Percentiles rank a stretch among this genome's conserved stretches.
Conservation (phyloP, 2,329 filamentous ascomycete genomes). For the Aspergillus clavatus region DNA sequence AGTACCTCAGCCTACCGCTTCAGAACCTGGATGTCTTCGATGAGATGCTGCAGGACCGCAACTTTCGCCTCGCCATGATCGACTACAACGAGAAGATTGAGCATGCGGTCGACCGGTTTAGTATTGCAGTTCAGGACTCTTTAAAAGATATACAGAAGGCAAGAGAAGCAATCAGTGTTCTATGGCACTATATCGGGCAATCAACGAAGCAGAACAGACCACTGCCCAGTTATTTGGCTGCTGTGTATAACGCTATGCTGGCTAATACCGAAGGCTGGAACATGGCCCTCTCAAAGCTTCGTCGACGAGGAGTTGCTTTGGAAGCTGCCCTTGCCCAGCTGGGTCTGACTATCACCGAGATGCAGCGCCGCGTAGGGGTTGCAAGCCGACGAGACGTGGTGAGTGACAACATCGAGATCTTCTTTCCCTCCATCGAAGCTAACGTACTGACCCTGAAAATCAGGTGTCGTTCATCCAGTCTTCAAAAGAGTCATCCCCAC, state of each 20-base stretch:
- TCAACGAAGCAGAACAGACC: constrained; percentile 60
- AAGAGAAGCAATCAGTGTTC: constrained; percentile 67
- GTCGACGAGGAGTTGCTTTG: constrained; percentile 66
- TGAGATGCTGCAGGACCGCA: constrained; percentile 77
- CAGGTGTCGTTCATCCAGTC: constrained; percentile 21
- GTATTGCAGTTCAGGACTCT: constrained; percentile 68
- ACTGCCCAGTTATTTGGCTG: constrained; percentile 55
- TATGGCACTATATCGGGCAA: constrained; percentile 67
- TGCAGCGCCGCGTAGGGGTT: constrained; percentile 77
- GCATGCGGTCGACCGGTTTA: constrained; percentile 77
- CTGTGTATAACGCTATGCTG: constrained; percentile 84
- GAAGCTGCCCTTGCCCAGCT: constrained; percentile 67
- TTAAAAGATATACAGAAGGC: constrained; percentile 76
- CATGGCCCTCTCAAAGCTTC: constrained; percentile 70
- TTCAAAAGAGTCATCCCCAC: constrained; percentile 9
- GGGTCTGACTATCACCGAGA: constrained; percentile 72
- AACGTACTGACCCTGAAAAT: constrained; percentile 5
- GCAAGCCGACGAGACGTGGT: constrained; percentile 67
- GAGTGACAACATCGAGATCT: constrained; percentile 45
- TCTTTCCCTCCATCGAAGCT: neutral
- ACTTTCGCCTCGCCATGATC: constrained; percentile 75
- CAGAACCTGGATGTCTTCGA: constrained; percentile 79
- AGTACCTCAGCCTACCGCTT: constrained; percentile 76
- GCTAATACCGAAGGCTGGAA: constrained; percentile 90
- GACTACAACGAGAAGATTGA: constrained; percentile 88